phyloP scores from a whole-genome alignment of 208 protist genomes.

The Leishmania arabica region DNA sequence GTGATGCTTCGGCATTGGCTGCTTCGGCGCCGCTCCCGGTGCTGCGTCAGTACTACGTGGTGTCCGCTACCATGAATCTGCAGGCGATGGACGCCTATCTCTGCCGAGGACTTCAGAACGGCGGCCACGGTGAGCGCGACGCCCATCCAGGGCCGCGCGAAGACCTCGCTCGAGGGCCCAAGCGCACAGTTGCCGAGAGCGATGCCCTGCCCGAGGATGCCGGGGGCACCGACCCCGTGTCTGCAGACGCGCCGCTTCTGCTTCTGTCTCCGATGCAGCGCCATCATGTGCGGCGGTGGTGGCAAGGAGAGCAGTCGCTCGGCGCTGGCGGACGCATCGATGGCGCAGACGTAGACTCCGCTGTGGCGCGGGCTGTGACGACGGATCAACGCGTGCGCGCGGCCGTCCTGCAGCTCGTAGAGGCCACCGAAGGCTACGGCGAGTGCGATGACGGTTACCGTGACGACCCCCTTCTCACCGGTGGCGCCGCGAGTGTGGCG shows the following conservation, averaged over 20 bases:
- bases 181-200: neutral
- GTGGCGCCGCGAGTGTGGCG: neutral
- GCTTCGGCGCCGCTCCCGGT: neutral
- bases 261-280: slow-evolving; percentile 24
- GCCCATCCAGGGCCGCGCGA: neutral
- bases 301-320: neutral
- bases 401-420: slow-evolving; percentile 20
- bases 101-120: slow-evolving; percentile 3
- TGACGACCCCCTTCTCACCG: neutral
- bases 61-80: slow-evolving; percentile 73
- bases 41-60: slow-evolving; percentile 63
- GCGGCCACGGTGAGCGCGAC: neutral
- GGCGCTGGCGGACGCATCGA: neutral
- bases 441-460: slow-evolving; percentile 1
- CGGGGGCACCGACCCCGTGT: neutral
- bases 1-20: neutral
- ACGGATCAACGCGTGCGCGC: slow-evolving; percentile 1
- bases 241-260: slow-evolving; percentile 5
- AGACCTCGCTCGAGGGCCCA: neutral
- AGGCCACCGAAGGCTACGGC: slow-evolving; percentile 10
- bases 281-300: slow-evolving; percentile 23
- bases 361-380: neutral
- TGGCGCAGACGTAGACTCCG: slow-evolving; percentile 2
- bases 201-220: neutral
- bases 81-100: slow-evolving; percentile 55